Evolutionary conservation across 352 stramenopile species (phyloP), one percentile per base, ranked within the genome.

Genomic region (Pythium periplocum): DNA sequence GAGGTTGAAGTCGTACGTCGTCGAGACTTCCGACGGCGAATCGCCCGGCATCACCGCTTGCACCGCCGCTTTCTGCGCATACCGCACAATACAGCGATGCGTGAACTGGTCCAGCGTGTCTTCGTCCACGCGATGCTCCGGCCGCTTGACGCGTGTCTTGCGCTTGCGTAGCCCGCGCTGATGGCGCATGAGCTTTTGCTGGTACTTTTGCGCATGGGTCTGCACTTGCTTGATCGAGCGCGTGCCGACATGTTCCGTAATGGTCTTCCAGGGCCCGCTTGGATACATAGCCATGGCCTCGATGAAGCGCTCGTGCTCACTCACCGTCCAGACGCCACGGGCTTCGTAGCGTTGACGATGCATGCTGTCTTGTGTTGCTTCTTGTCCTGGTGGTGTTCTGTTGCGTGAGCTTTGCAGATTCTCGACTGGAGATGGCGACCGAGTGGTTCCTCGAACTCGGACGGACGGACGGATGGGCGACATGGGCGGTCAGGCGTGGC

Each of bases 181-280:
- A 33, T 78, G 79, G 37, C 78, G 78, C 56, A 78, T 72, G 38
- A 90, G 82, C 66, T 90, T 90, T 59, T 90, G 75, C 53, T 86
- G 78, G 62, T 90, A 90, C 62, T 90, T 90, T 47, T 90, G 80
- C 40, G 80, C 80, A 46, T 90, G 80, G 10, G 80, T 88, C 62
- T 87, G 80, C 56, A 87, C 74, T 55, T 90, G 80, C 62, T 86
- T 86, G 59, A 88, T 86, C 11, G 77, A 86, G 37, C 78, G 75
- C 61, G 80, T 87, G 57, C 75, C 75, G 17, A 90, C 78, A 60
- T 83, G 76, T 42, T 72, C 72, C 3, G 80, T 76, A 53, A 90
- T 90, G 36, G 67, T 72, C 49, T 75, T 80, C 80, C 80, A 90
- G 45, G 78, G 76, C 9, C 78, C 75, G 33, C 69, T 71, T 2